Base-by-base conservation (phyloP, 2,329 filamentous ascomycete species). In the Orbilia javanica region DNA sequence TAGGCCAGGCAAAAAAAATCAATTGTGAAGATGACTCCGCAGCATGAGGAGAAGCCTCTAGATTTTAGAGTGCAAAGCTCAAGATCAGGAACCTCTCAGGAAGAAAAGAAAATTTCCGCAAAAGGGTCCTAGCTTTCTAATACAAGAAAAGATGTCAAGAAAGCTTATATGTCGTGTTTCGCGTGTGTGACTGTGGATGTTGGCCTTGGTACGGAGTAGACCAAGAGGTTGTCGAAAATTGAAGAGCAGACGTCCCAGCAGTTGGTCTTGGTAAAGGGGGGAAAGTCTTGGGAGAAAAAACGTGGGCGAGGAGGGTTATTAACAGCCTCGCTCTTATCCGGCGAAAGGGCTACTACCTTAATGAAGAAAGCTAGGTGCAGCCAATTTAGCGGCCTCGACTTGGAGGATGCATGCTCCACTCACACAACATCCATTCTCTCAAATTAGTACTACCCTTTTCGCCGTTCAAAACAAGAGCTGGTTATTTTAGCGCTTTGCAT, bases 241-340 rank as follows among this genome's bases (percentile, higher is more conserved):
- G 65, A 57, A 46, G 48, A 55, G 44, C 50, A 42, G 34, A 63
- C 25, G 71, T 63, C 48, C 48, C 48, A 39, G 63, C 22, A 65
- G 68, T 36, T 66, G 39, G 69, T 73, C 72, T 76, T 76, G 72
- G 72, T 68, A 68, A 68, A 65, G 63, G 70, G 62, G 52, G 63
- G 34, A 55, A 74, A 67, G 70, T 74, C 70, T 74, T 74, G 70
- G 70, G 63, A 68, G 63, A 36, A 63, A 64, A 68, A 75, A 63
- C 55, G 64, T 76, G 72, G 65, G 65, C 29, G 50, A 65, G 34
- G 65, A 63, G 67, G 71, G 60, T 27, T 60, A 75, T 63, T 67
- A 62, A 63, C 48, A 60, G 48, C 60, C 36, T 73, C 48, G 69
- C 60, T 66, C 48, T 73, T 57, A 65, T 66, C 69, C 69, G 60